Evolutionary conservation across 2,329 filamentous ascomycete genomes (phyloP), one percentile per base, ranked within the genome.

Genomic region (Claviceps digitariae): DNA sequence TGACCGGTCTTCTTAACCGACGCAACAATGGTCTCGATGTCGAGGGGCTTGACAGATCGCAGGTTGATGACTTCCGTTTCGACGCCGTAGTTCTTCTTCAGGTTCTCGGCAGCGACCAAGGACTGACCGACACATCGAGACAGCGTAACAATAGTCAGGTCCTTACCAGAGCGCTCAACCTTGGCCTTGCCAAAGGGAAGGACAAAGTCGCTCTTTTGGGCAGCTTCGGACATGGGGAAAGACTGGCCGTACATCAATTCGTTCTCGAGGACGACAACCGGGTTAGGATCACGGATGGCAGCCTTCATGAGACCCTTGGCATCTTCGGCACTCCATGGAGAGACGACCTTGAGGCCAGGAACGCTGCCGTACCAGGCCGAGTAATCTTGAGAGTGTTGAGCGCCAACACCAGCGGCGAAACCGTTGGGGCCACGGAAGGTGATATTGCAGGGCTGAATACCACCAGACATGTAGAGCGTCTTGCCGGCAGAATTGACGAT

Each of bases 401-500:
- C 93, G 60, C 76, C 93, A 64, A 98, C 93, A 80, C 93, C 93
- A 57, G 91, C 69, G 57, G 93, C 93, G 72, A 98, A 98, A 66
- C 93, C 93, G 75, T 98, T 98, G 73, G 93, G 93, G 52, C 93
- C 93, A 69, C 93, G 90, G 86, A 98, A 98, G 63, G 93, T 97
- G 74, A 98, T 91, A 78, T 97, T 97, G 77, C 93, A 98, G 64
- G 93, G 93, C 75, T 98, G 93, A 72, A 96, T 97, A 72, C 93
- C 93, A 65, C 93, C 93, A 59, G 93, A 97, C 93, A 98, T 98
- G 80, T 98, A 98, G 68, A 98, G 91, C 54, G 93, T 98, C 81
- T 98, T 98, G 67, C 90, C 93, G 63, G 80, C 93, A 50, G 91
- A 97, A 83, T 98, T 98, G 82, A 98, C 90, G 69, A 98, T 88